Percentiles rank a stretch among this genome's conserved stretches.
phyloP scores from a whole-genome alignment of 2,329 filamentous ascomycete genomes.

The Sclerotinia borealis region DNA sequence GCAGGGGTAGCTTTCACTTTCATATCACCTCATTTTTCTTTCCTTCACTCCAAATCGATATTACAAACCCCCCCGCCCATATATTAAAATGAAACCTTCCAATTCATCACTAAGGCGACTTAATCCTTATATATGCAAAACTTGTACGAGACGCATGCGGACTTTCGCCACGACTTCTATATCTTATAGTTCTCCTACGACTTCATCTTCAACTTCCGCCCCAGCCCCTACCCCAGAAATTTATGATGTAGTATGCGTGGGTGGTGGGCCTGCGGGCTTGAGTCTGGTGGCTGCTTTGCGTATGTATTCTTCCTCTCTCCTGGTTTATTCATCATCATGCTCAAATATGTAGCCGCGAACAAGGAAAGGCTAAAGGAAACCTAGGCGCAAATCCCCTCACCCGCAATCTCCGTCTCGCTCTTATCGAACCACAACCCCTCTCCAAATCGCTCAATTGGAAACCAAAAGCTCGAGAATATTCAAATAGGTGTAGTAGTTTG shows the following conservation, averaged over 20 bases:
- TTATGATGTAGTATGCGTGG: conserved; percentile 34
- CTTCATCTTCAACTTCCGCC: neutral
- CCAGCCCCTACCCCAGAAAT: conserved; percentile 23
- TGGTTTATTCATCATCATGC: neutral
- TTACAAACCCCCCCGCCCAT: neutral
- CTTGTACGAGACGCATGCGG: conserved; percentile 4
- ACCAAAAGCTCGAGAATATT: conserved; percentile 64
- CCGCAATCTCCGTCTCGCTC: conserved; percentile 71
- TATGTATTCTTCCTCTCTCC: conserved; percentile 37
- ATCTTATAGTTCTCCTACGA: neutral
- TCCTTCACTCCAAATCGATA: neutral
- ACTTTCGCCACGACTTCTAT: conserved; percentile 3
- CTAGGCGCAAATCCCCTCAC: conserved; percentile 70
- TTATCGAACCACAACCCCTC: conserved; percentile 87
- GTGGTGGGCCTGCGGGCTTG: conserved; percentile 54
- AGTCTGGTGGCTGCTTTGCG: conserved; percentile 73
- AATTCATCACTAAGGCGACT: neutral
- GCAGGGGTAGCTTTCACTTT: conserved; percentile 4
- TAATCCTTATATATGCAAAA: conserved; percentile 4
- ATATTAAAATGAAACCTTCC: neutral
- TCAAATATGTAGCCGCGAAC: too few species aligned
- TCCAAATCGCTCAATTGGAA: conserved; percentile 60
- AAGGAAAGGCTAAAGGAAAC: neutral
- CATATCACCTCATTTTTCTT: neutral
- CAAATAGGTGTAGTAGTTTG: conserved; percentile 92